phyloP scores from a whole-genome alignment of 225 moss, liverwort and hornwort genomes.

The Pseudoscleropodium purum region DNA sequence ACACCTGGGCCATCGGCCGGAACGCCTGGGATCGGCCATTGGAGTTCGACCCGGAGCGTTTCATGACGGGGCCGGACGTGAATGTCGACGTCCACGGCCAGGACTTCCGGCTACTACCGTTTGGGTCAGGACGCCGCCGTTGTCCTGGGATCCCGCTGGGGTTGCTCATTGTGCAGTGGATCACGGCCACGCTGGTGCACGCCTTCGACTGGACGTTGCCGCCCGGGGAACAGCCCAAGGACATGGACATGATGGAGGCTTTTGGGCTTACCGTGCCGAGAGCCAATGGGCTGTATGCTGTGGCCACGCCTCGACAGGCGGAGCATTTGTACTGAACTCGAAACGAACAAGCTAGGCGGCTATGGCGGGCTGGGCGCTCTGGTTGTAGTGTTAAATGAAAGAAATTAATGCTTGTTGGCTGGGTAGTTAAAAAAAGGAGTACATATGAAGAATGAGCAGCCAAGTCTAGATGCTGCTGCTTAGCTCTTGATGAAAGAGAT shows the following conservation, averaged over 20 bases:
- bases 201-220: conserved; percentile 20
- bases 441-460: neutral
- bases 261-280: neutral
- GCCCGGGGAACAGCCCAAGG: neutral
- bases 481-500: neutral
- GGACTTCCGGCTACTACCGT: conserved; percentile 5
- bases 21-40: neutral
- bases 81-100: neutral
- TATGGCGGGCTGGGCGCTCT: neutral
- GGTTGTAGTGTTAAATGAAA: neutral
- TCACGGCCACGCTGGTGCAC: conserved; percentile 3
- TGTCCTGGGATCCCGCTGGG: conserved; percentile 15
- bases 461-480: neutral
- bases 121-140: conserved; percentile 11
- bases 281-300: neutral
- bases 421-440: neutral
- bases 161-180: neutral
- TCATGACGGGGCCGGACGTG: neutral
- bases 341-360: neutral
- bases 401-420: neutral
- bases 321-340: neutral
- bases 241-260: conserved; percentile 14
- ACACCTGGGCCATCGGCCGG: neutral
- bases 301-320: neutral
- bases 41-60: conserved; percentile 15